phyloP scores from a whole-genome alignment of 169 alveolate genomes.

The Sarcocystis neurona region DNA sequence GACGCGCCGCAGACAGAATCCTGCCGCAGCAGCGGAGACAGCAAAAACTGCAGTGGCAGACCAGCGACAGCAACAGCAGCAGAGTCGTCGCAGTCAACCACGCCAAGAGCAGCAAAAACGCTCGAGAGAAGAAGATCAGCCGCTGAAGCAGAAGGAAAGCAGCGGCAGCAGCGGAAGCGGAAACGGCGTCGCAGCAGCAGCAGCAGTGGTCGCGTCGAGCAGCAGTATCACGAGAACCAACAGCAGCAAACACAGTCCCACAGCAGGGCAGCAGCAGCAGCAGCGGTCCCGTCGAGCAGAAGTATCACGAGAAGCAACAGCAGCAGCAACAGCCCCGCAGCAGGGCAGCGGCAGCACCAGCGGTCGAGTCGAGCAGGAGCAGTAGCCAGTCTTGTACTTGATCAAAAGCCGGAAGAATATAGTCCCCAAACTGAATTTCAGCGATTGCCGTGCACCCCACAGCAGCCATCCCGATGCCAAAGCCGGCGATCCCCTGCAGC shows the following conservation, averaged over 20 bases:
- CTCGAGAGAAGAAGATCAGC: too few relatives aligned
- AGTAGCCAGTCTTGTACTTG: conserved; percentile 77
- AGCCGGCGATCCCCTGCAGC: conserved; percentile 93
- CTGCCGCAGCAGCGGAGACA: not conserved
- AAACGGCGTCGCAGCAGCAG: not conserved
- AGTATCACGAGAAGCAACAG: too few relatives aligned
- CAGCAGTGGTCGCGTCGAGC: not conserved
- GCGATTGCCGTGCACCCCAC: conserved; percentile 94
- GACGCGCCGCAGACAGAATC: not conserved
- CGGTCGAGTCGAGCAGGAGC: not conserved
- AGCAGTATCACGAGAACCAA: too few relatives aligned
- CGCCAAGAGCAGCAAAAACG: too few relatives aligned
- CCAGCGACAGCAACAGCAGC: not conserved
- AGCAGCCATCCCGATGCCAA: conserved; percentile 96
- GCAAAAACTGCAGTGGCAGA: not conserved
- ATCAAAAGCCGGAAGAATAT: conserved; percentile 97
- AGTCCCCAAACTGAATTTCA: conserved; percentile 97
- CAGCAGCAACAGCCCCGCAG: not conserved
- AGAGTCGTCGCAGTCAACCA: too few relatives aligned
- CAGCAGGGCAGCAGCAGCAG: not conserved
- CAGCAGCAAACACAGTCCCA: too few relatives aligned
- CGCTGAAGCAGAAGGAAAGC: too few relatives aligned
- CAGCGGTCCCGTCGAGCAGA: not conserved
- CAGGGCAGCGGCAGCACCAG: not conserved
- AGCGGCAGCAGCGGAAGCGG: not conserved